Conservation (phyloP, 306 rosid species). For the Gynostemma pentaphyllum region DNA sequence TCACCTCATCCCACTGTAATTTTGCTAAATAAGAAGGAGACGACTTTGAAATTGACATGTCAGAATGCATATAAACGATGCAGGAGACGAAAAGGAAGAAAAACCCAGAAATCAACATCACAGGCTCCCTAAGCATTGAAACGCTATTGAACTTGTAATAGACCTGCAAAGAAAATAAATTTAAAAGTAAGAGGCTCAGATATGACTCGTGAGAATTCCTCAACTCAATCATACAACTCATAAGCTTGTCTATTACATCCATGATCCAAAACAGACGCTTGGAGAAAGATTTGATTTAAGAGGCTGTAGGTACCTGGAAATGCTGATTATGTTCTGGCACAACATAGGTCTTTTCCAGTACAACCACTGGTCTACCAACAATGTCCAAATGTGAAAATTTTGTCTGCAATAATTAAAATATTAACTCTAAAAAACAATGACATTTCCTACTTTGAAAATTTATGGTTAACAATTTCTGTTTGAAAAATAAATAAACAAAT, state of each 20-base stretch:
- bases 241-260: not conserved
- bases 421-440: not conserved
- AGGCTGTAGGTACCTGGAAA: slow-evolving; percentile 59
- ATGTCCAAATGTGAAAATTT: slow-evolving; percentile 91
- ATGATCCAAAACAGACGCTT: not conserved
- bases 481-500: not conserved
- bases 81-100: slow-evolving; percentile 68
- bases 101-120: slow-evolving; percentile 84
- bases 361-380: slow-evolving; percentile 90
- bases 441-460: no score
- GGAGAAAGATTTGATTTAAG: not conserved
- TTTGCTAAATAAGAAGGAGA: slow-evolving; percentile 88
- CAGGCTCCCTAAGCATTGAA: slow-evolving; percentile 81
- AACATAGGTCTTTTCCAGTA: slow-evolving; percentile 68
- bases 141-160: slow-evolving; percentile 81
- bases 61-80: slow-evolving; percentile 64
- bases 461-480: no score
- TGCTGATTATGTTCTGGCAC: slow-evolving; percentile 89
- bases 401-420: slow-evolving; percentile 42
- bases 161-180: slow-evolving; percentile 48
- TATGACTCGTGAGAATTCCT: not conserved
- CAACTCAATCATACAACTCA: not conserved
- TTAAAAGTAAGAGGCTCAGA: slow-evolving; percentile 3
- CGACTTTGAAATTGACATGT: slow-evolving; percentile 83
- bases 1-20: slow-evolving; percentile 95